Evolutionary conservation across 192 early-diverging fungal species (phyloP), one percentile per base, ranked within the genome.

Genomic region (Geranomyces variabilis): DNA sequence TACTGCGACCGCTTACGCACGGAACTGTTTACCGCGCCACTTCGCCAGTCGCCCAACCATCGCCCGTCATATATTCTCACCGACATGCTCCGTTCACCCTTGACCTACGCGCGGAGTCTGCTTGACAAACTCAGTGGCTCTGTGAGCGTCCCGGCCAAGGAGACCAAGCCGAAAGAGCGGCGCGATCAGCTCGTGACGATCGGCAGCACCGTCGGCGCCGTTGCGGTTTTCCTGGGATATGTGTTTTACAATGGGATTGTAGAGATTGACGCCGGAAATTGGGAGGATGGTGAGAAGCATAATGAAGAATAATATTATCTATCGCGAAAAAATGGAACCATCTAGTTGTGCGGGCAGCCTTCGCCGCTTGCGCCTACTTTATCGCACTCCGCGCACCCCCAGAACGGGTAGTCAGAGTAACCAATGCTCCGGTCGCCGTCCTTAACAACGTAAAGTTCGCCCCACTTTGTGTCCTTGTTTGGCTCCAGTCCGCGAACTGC

Each of bases 161-260:
- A 78, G 51, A 65, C 33, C 36, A 59, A 57, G 22, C 63, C 65
- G 57, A 66, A 76, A 61, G 67, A 67, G 33, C 59, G 79, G 5
- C 51, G 67, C 0, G 72, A 74, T 26, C 10, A 53, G 24, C 77
- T 80, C 64, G 71, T 48, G 21, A 80, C 73, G 31, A 41, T 51
- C 24, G 9, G 65, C 17, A 72, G 75, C 9, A 72, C 78, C 6
- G 21, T 85, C 15, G 77, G 77, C 2, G 83, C 73, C 13, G 56
- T 80, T 15, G 83, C 58, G 1, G 74, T 80, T 47, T 85, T 85
- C 59, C 72, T 65, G 15, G 71, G 79, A 70, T 89, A 88, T 79
- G 77, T 89, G 8, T 80, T 86, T 65, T 70, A 82, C 26, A 85
- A 92, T 71, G 89, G 88, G 21, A 81, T 92, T 36, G 73, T 92